Evolutionary conservation across 1,284 basidiomycete species (phyloP).

Genomic region (Sanghuangporus baumii): DNA sequence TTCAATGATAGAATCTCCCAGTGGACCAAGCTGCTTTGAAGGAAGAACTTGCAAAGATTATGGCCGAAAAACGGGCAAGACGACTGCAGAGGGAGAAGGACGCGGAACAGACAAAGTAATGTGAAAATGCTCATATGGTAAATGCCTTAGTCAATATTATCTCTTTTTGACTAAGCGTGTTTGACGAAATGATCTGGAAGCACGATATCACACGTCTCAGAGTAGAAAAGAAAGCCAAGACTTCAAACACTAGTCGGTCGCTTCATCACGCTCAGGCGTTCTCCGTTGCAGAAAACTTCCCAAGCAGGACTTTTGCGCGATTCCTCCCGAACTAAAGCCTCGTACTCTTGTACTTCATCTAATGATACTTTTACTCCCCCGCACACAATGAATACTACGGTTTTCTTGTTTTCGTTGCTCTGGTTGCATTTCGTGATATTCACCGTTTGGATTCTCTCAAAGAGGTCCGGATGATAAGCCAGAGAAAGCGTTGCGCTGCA

Average conservation of each 20-base stretch:
- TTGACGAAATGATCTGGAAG: neutral
- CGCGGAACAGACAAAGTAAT: conserved; percentile 19
- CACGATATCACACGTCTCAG: neutral
- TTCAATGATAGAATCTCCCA: conserved; percentile 45
- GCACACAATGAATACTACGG: conserved; percentile 61
- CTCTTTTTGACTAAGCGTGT: neutral
- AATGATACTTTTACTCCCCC: conserved; percentile 66
- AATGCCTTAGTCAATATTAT: neutral
- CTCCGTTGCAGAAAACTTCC: conserved; percentile 36
- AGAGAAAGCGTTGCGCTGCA: conserved; percentile 62
- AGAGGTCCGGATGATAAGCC: conserved; percentile 54
- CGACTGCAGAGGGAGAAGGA: conserved; percentile 34
- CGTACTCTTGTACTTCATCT: conserved; percentile 45
- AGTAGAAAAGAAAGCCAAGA: neutral
- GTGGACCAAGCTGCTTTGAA: conserved; percentile 57
- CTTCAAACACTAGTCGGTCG: neutral
- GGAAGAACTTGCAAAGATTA: conserved; percentile 65
- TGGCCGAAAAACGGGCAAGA: conserved; percentile 51
- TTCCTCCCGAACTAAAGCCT: conserved; percentile 32
- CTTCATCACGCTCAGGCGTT: conserved; percentile 25
- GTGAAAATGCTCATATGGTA: neutral
- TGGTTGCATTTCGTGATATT: conserved; percentile 19
- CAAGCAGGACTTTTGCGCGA: conserved; percentile 26
- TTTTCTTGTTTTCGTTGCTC: conserved; percentile 25
- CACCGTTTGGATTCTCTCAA: conserved; percentile 42